A percentile compares a stretch with the other conserved stretches of the same genome.
Evolutionary conservation across 139 green algal genomes (phyloP).

Genomic region (Eudorina sp.): DNA sequence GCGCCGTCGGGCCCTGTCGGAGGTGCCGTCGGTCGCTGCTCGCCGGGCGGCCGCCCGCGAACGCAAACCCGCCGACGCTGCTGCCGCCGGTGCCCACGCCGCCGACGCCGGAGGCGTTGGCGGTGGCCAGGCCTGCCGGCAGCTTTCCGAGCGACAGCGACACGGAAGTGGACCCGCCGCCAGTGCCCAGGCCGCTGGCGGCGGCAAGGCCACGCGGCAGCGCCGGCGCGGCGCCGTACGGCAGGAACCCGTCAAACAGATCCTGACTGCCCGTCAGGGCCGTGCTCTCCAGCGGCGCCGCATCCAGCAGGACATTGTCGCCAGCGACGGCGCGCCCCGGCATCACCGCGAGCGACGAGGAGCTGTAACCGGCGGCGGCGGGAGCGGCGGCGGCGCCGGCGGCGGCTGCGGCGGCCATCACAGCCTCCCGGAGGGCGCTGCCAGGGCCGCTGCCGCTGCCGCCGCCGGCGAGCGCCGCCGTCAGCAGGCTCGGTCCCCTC

Average conservation of each 20-base stretch:
- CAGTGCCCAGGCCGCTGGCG: neutral
- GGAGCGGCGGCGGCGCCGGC: neutral
- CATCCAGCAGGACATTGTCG: neutral
- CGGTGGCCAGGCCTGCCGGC: neutral
- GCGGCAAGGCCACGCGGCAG: neutral
- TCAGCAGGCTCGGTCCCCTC: neutral
- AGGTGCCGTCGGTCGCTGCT: too few species aligned
- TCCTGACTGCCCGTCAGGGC: neutral
- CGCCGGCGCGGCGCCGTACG: neutral
- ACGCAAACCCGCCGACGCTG: neutral
- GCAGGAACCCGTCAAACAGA: neutral
- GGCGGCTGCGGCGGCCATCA: neutral
- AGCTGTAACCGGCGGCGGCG: neutral
- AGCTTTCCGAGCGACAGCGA: constrained; percentile 14
- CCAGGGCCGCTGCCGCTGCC: neutral
- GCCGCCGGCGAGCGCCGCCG: constrained; percentile 20
- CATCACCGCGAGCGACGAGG: neutral
- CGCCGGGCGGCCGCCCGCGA: too few species aligned
- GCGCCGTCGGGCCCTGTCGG: too few species aligned
- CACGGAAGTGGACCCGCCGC: neutral
- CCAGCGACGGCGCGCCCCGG: neutral
- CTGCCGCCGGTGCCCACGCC: neutral
- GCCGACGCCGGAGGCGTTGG: neutral
- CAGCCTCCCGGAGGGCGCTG: too few species aligned
- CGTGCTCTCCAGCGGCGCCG: neutral